Evolutionary conservation across 257 asterid genomes (phyloP).

Genomic region (Lantana camara): DNA sequence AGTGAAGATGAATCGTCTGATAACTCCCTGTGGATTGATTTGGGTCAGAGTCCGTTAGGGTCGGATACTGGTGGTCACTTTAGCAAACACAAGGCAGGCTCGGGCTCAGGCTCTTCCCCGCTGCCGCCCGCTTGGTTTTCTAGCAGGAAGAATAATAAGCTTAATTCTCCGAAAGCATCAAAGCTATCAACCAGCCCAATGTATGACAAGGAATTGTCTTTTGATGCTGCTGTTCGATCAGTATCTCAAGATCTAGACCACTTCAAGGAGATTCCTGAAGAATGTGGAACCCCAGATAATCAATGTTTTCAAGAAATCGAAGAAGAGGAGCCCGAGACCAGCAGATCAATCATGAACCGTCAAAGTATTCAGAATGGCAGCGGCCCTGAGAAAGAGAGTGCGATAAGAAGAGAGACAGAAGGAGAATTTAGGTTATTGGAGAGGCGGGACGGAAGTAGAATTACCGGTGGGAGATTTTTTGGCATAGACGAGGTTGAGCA

Average conservation of each 20-base stretch:
- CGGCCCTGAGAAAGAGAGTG: constrained; percentile 72
- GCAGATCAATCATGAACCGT: too few relatives aligned
- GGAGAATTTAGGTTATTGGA: constrained; percentile 85
- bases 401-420: constrained; percentile 88
- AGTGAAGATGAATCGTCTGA: constrained; percentile 93
- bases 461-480: constrained; percentile 70
- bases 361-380: too few relatives aligned
- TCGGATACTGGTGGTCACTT: constrained; percentile 57
- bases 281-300: constrained; percentile 34
- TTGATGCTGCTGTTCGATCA: constrained; percentile 78
- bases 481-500: constrained; percentile 78
- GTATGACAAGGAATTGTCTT: constrained; percentile 60
- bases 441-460: constrained; percentile 76
- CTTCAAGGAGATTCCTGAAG: constrained; percentile 57
- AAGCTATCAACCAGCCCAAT: constrained; percentile 54
- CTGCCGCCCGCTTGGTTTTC: constrained; percentile 83
- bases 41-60: constrained; percentile 82
- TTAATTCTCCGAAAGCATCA: constrained; percentile 54
- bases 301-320: constrained; percentile 58
- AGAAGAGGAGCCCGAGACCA: constrained; percentile 65
- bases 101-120: constrained; percentile 72
- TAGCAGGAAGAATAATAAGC: constrained; percentile 55
- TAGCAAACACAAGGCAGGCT: constrained; percentile 49
- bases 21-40: constrained; percentile 86
- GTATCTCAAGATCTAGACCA: constrained; percentile 70